Evolutionary conservation across 2,329 filamentous ascomycete species (phyloP).

Genomic region (Lachnellula subtilissima): DNA sequence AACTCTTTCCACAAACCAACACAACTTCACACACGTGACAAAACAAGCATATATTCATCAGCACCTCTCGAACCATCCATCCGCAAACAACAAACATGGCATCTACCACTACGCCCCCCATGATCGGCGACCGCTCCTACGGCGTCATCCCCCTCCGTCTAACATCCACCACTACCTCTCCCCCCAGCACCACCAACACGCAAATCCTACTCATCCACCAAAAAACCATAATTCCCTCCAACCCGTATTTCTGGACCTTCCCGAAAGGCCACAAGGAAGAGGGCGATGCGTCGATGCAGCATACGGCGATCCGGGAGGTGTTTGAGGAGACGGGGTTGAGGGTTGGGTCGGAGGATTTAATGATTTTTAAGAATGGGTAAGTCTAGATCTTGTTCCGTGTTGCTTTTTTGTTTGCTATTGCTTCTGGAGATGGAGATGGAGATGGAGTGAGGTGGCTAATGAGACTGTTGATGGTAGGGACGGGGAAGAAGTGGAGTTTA

Average conservation of each 20-base stretch:
- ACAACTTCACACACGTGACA: no score
- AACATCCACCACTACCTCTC: not conserved
- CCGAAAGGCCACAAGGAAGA: not conserved
- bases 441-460: not conserved
- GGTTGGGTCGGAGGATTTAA: not conserved
- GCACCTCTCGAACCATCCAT: not conserved
- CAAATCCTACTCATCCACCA: not conserved
- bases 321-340: not conserved
- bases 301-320: not conserved
- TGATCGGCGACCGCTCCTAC: slow-evolving; percentile 1
- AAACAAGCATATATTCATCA: not conserved
- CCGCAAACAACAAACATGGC: not conserved
- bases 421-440: not conserved
- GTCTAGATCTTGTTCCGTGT: not conserved
- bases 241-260: not conserved
- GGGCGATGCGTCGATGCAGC: not conserved
- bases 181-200: not conserved
- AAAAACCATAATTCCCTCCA: not conserved
- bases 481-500: not conserved
- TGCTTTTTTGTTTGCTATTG: not conserved
- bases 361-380: not conserved
- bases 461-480: not conserved
- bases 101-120: not conserved
- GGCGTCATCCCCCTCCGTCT: not conserved
- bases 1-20: no score